phyloP scores from a whole-genome alignment of 2,329 filamentous ascomycete genomes.

The Balansia obtecta region DNA sequence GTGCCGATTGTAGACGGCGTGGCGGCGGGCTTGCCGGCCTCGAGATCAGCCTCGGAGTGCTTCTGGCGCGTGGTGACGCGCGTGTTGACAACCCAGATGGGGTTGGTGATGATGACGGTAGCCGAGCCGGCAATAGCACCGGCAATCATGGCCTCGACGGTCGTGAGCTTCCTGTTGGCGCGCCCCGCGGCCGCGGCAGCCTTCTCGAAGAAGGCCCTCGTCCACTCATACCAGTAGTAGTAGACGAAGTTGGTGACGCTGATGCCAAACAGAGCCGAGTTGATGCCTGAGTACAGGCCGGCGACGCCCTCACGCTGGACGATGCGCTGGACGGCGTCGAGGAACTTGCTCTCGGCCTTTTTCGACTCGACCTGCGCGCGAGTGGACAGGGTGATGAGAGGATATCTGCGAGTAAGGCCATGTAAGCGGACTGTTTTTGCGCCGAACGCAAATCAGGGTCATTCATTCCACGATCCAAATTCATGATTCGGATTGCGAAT shows the following conservation, averaged over 20 bases:
- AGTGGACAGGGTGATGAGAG: slow-evolving; percentile 92
- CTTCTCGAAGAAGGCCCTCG: slow-evolving; percentile 70
- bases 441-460: background rate
- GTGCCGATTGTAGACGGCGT: slow-evolving; percentile 68
- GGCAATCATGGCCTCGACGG: slow-evolving; percentile 86
- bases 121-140: slow-evolving; percentile 88
- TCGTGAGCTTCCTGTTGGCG: slow-evolving; percentile 70
- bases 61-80: slow-evolving; percentile 86
- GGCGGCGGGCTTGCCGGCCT: slow-evolving; percentile 23
- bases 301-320: slow-evolving; percentile 80
- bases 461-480: too few relatives aligned
- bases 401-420: slow-evolving; percentile 52
- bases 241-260: slow-evolving; percentile 99
- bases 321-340: slow-evolving; percentile 73
- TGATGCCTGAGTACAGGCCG: slow-evolving; percentile 85
- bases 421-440: slow-evolving; percentile 1
- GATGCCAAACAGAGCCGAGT: slow-evolving; percentile 93
- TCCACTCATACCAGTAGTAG: slow-evolving; percentile 99
- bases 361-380: slow-evolving; percentile 96
- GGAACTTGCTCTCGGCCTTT: slow-evolving; percentile 73
- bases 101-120: slow-evolving; percentile 92
- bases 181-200: slow-evolving; percentile 63
- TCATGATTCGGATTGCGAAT: too few relatives aligned
- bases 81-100: slow-evolving; percentile 98
- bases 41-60: slow-evolving; percentile 29